Base-by-base conservation (phyloP, 1,284 basidiomycete genomes). In the Boletus subluridellus region DNA sequence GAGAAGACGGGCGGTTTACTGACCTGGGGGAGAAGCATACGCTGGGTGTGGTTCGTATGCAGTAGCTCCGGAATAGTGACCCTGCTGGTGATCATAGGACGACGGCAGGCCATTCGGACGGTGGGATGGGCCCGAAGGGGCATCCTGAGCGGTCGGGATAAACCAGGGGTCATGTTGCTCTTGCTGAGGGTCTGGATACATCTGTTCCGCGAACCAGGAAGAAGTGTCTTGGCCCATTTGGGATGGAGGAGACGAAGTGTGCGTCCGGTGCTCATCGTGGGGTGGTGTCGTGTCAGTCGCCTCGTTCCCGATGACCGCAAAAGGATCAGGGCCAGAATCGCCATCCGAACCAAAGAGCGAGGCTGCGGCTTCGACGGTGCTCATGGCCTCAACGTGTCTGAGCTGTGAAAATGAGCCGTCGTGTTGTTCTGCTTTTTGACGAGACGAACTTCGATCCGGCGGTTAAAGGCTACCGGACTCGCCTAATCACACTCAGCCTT, bases 311-410 rank as follows among this genome's bases (percentile, higher is more conserved):
- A 87, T 78, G 57, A 79, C 75, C 59, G 86, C 80, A 74, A 90
- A 90, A 46, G 83, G 83, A 75, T 90, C 88, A 39, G 80, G 77
- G 26, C 77, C 76, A 56, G 81, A 67, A 69, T 89, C 80, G 48
- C 61, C 77, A 30, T 83, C 80, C 47, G 81, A 74, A 54, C 84
- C 86, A 76, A 92, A 92, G 47, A 91, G 84, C 58, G 87, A 84
- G 55, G 89, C 87, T 50, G 89, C 90, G 65, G 87, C 84, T 78
- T 90, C 88, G 58, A 86, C 82, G 58, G 80, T 76, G 71, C 77
- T 81, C 85, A 87, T 88, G 63, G 68, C 56, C 73, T 61, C 70
- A 73, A 61, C 73, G 73, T 75, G 72, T 69, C 52, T 51, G 51
- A 52, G 39, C 54, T 60, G 52, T 47, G 47, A 55, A 55, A 45